Evolutionary conservation across 805 yeast species (phyloP).

Genomic region (Grigorovia jiainica): DNA sequence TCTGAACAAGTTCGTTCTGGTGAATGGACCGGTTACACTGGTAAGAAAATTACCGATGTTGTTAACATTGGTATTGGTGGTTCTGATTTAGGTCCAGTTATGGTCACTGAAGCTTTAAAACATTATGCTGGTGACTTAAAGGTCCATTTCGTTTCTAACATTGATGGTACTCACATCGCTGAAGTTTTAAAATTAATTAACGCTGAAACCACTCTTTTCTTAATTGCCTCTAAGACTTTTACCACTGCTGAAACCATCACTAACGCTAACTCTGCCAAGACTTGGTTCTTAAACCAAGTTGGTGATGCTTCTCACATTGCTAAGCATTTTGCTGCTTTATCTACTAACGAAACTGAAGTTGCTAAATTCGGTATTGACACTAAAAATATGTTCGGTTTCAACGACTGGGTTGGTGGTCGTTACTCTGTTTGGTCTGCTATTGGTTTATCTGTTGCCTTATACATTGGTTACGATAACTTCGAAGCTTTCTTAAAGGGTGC

Average conservation of each 20-base stretch:
- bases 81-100: slow-evolving; percentile 96
- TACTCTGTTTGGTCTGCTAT: slow-evolving; percentile 99
- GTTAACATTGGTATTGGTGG: slow-evolving; percentile 99
- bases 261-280: slow-evolving; percentile 90
- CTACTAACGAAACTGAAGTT: slow-evolving; percentile 88
- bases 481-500: slow-evolving; percentile 92
- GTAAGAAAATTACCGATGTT: slow-evolving; percentile 83
- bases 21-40: slow-evolving; percentile 93
- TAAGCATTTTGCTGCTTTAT: slow-evolving; percentile 94
- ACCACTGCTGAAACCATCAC: slow-evolving; percentile 98
- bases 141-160: slow-evolving; percentile 93
- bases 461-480: slow-evolving; percentile 92
- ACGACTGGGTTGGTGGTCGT: slow-evolving; percentile 99
- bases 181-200: slow-evolving; percentile 70
- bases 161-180: slow-evolving; percentile 95
- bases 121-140: slow-evolving; percentile 68
- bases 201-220: slow-evolving; percentile 87
- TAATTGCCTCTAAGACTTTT: slow-evolving; percentile 94
- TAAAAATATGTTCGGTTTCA: slow-evolving; percentile 97
- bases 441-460: slow-evolving; percentile 90
- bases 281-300: slow-evolving; percentile 78
- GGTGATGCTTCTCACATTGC: slow-evolving; percentile 61
- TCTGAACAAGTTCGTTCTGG: slow-evolving; percentile 86
- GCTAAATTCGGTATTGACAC: slow-evolving; percentile 94
- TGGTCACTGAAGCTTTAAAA: slow-evolving; percentile 98